Conservation (phyloP, 352 stramenopile species). For the Phytophthora macrochlamydospora region DNA sequence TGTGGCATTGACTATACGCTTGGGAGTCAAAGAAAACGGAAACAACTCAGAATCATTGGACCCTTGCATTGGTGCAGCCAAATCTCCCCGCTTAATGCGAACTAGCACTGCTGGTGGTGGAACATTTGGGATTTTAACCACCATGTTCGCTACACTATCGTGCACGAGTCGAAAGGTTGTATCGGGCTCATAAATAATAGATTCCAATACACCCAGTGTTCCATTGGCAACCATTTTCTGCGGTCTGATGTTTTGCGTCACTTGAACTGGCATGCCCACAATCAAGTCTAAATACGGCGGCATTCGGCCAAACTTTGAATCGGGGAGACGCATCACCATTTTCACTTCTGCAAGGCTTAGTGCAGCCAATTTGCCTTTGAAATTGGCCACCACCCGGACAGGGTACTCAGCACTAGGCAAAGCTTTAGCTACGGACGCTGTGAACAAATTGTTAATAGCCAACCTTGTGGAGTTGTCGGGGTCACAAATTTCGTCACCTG, state of each 20-base stretch:
- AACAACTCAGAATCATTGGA: constrained; percentile 6
- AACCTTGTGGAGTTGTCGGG: background rate
- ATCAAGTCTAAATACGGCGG: constrained; percentile 1
- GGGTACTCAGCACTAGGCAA: background rate
- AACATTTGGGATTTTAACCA: background rate
- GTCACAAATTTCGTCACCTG: background rate
- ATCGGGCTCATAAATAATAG: constrained; percentile 1
- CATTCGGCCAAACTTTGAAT: constrained; percentile 11
- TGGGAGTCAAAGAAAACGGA: constrained; percentile 8
- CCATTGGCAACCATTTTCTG: constrained; percentile 19
- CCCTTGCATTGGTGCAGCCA: background rate
- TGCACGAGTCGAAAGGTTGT: constrained; percentile 9
- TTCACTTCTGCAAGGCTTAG: background rate
- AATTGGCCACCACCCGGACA: constrained; percentile 4
- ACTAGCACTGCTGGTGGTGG: constrained; percentile 1
- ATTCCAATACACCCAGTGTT: constrained; percentile 3
- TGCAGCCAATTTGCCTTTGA: constrained; percentile 1
- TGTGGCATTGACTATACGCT: background rate
- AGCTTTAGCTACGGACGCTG: background rate
- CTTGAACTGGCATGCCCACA: constrained; percentile 7
- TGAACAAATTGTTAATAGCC: constrained; percentile 5
- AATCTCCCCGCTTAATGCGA: background rate
- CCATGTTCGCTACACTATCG: constrained; percentile 3
- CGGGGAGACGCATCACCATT: background rate
- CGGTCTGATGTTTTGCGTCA: constrained; percentile 4